A percentile compares a stretch with the other conserved stretches of the same genome.
These are phyloP conservation scores for Dunaliella sp. DNA, from an alignment of 139 green algal genomes.

Conservation along the genomic window DNA sequence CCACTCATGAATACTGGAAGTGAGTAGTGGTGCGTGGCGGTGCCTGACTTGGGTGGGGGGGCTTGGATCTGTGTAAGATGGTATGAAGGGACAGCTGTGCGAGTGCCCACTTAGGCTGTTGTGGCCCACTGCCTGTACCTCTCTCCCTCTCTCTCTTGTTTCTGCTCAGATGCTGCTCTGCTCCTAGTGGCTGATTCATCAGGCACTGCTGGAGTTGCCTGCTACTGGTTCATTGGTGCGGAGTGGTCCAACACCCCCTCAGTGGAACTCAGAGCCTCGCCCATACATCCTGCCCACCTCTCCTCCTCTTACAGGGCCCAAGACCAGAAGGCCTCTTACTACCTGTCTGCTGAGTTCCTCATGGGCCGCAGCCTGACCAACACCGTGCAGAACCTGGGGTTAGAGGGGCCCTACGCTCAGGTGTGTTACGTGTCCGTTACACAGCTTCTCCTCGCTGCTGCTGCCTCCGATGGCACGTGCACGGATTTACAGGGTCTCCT, in stretches of 20 bases:
- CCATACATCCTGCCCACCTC: no score
- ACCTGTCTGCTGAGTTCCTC: constrained; percentile 94
- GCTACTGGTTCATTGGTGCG: no score
- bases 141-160: not conserved
- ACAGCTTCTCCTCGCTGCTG: no score
- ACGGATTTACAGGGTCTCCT: no score
- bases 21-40: not conserved
- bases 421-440: no score
- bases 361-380: constrained; percentile 96
- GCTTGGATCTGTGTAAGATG: no score
- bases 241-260: not conserved
- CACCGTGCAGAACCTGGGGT: constrained; percentile 88
- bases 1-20: constrained; percentile 80
- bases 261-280: not conserved
- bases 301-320: constrained; percentile 64
- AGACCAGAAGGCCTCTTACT: constrained; percentile 96
- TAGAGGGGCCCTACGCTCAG: constrained; percentile 85
- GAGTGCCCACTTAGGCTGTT: not conserved
- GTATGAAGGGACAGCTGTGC: not conserved
- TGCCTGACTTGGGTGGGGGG: no score
- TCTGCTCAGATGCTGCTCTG: no score
- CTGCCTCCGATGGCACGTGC: no score
- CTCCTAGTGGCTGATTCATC: no score
- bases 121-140: not conserved
- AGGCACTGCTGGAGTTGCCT: no score